phyloP scores from a whole-genome alignment of 495 filamentous ascomycete genomes.

The Polyplosphaeria fusca region DNA sequence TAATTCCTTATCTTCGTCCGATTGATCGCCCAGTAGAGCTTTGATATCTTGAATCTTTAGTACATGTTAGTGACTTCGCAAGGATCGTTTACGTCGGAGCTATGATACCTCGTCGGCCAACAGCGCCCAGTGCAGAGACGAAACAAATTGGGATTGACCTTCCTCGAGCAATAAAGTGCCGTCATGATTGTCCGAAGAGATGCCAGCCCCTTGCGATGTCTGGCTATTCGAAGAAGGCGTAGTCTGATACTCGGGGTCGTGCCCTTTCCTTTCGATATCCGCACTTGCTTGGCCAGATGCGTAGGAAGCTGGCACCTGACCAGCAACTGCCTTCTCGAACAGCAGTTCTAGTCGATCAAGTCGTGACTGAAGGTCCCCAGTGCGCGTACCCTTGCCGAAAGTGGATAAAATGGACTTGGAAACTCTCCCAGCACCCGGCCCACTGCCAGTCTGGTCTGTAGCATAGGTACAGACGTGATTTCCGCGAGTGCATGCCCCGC shows the following conservation, averaged over 20 bases:
- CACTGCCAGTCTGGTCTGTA: constrained; percentile 19
- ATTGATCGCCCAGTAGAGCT: constrained; percentile 21
- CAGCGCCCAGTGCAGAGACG: constrained; percentile 31
- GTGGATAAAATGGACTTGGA: constrained; percentile 10
- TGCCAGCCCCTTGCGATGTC: constrained; percentile 25
- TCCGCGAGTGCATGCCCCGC: constrained; percentile 32
- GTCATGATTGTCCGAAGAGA: constrained; percentile 30
- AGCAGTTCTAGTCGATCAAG: constrained; percentile 32
- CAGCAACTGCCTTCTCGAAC: constrained; percentile 29
- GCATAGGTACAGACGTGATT: constrained; percentile 34
- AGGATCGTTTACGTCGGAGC: neutral
- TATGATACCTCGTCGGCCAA: constrained; percentile 35
- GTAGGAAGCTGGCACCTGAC: neutral
- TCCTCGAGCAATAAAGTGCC: constrained; percentile 31
- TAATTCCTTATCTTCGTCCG: constrained; percentile 15
- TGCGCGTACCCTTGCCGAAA: constrained; percentile 5
- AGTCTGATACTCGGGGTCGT: constrained; percentile 2
- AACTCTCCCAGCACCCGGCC: constrained; percentile 2
- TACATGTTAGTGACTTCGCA: no score
- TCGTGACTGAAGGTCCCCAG: constrained; percentile 25
- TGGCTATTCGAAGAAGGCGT: constrained; percentile 28
- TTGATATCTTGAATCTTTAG: constrained; percentile 38
- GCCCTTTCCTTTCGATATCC: neutral
- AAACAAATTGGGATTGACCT: constrained; percentile 33
- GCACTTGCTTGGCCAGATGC: neutral